A percentile compares a stretch with the other conserved stretches of the same genome.
These are phyloP conservation scores for Coemansia brasiliensis DNA, from an alignment of 192 early-diverging fungal genomes.

Conservation along the genomic window DNA sequence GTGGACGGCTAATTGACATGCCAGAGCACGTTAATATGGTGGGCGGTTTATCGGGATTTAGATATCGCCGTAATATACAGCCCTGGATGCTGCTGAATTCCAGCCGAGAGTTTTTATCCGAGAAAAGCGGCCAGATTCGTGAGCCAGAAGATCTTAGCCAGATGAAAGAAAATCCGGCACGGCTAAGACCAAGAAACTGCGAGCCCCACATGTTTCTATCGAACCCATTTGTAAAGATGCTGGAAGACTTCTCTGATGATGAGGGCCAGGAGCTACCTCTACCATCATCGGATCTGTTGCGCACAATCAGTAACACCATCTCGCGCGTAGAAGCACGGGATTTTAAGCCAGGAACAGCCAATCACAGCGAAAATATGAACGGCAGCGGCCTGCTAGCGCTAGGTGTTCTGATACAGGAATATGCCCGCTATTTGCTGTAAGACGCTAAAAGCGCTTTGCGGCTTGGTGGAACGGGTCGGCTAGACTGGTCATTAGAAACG, in stretches of 20 bases:
- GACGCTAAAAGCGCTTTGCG: too few relatives aligned
- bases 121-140: constrained; percentile 1
- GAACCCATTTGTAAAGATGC: constrained; percentile 5
- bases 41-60: not conserved
- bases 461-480: too few relatives aligned
- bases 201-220: not conserved
- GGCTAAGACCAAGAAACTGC: too few relatives aligned
- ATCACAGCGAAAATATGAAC: constrained; percentile 29
- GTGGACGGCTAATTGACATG: constrained; percentile 24
- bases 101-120: constrained; percentile 27
- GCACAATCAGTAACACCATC: constrained; percentile 30
- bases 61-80: not conserved
- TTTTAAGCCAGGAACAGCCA: not conserved
- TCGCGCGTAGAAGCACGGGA: constrained; percentile 18
- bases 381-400: constrained; percentile 49
- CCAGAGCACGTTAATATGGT: not conserved
- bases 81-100: constrained; percentile 14
- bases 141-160: constrained; percentile 16
- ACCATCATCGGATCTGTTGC: constrained; percentile 48
- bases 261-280: constrained; percentile 17
- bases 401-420: constrained; percentile 48
- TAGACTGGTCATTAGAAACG: too few relatives aligned
- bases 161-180: constrained; percentile 16
- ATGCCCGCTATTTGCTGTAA: constrained; percentile 31
- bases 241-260: constrained; percentile 10